Evolutionary conservation across 495 filamentous ascomycete genomes (phyloP), one percentile per base, ranked within the genome.

Genomic region (Astrothelium macrocarpum): DNA sequence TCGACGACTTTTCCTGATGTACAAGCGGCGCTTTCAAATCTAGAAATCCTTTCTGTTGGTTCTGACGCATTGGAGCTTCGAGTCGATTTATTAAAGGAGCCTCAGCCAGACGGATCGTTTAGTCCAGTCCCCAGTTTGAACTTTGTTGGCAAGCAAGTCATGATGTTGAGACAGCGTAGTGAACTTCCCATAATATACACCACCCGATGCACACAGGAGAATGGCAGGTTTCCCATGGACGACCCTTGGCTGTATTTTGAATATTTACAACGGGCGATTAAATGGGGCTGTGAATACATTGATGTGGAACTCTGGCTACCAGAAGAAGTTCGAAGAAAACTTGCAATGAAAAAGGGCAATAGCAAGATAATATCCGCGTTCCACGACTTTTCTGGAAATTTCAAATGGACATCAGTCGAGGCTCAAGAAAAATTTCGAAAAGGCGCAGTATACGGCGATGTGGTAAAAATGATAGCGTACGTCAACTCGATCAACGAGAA

Each of bases 151-250:
- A 87, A 90, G 72, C 90, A 92, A 71, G 80, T 92, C 60, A 91
- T 92, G 88, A 72, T 90, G 1, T 72, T 94, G 42, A 82, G 89
- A 25, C 89, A 91, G 72, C 84, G 89, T 66, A 92, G 89, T 1
- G 89, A 92, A 66, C 74, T 94, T 62, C 90, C 90, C 10, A 91
- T 94, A 70, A 91, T 94, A 39, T 90, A 90, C 73, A 94, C 90
- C 1, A 90, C 87, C 2, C 81, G 90, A 43, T 92, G 88, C 72
- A 90, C 83, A 16, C 81, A 79, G 14, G 89, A 94, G 71, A 91
- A 91, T 71, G 90, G 89, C 25, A 82, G 85, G 20, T 94, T 92
- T 64, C 89, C 90, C 1, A 90, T 90, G 85, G 87, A 89, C 49
- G 81, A 91, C 65, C 88, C 88, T 18, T 74, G 76, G 7, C 66